phyloP scores from a whole-genome alignment of 345 rosid genomes.

The Ceriops zippeliana region DNA sequence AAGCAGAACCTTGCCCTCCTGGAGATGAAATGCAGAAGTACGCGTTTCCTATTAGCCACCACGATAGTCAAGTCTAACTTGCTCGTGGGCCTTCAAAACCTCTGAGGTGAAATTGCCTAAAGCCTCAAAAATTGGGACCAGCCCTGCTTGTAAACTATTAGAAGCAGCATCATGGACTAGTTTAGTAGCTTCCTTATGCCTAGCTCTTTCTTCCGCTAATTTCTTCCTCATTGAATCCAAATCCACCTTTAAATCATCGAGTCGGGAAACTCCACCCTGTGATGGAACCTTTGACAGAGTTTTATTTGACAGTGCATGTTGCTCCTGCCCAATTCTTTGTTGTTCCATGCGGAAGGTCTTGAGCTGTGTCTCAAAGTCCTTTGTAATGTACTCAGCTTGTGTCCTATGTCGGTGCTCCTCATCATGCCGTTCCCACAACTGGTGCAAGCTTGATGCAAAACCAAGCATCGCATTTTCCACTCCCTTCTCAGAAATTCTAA shows the following conservation, averaged over 20 bases:
- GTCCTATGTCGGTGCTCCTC: conserved; percentile 73
- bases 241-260: conserved; percentile 85
- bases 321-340: conserved; percentile 56
- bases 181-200: conserved; percentile 69
- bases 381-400: conserved; percentile 73
- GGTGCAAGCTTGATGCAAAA: conserved; percentile 64
- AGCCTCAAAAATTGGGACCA: conserved; percentile 82
- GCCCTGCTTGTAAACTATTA: conserved; percentile 69
- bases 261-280: conserved; percentile 59
- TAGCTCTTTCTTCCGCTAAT: conserved; percentile 64
- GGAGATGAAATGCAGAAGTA: background rate
- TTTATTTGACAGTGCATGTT: conserved; percentile 54
- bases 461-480: conserved; percentile 61
- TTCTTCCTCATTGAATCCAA: conserved; percentile 80
- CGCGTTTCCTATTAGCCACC: conserved; percentile 16
- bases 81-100: conserved; percentile 68
- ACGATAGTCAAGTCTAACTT: conserved; percentile 52
- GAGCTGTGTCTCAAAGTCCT: conserved; percentile 72
- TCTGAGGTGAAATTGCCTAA: conserved; percentile 75
- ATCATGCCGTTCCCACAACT: conserved; percentile 83
- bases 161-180: conserved; percentile 76
- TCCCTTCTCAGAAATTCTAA: conserved; percentile 55
- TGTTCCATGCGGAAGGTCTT: conserved; percentile 53
- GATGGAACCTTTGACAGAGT: conserved; percentile 54
- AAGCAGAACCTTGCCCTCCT: background rate